Evolutionary conservation across 495 filamentous ascomycete species (phyloP), one percentile per base, ranked within the genome.

Genomic region (Talaromyces proteolyticus): DNA sequence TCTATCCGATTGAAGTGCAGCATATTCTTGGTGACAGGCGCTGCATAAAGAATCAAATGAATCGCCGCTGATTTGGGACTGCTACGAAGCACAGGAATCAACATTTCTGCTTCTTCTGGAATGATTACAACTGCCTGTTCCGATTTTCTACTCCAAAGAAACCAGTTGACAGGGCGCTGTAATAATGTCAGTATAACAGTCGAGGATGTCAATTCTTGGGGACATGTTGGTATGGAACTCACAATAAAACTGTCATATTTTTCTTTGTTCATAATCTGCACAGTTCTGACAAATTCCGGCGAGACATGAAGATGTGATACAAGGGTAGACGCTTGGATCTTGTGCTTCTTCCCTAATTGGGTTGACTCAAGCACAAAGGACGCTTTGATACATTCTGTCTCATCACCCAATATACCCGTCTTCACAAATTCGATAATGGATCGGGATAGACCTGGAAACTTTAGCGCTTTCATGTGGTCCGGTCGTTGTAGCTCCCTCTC

Each of bases 21-120:
- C 80, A 84, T 84, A 1, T 61, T 61, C 23, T 64, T 64, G 0
- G 77, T 80, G 6, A 79, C 65, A 0, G 77, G 78, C 4, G 78
- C 70, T 0, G 77, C 68, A 39, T 84, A 84, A 0, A 69, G 46
- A 18, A 81, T 61, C 0, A 84, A 56, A 51, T 80, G 59, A 3
- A 58, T 60, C 3, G 25, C 2, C 2, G 53, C n/a, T n/a, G 17
- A 2, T 47, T 16, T 24, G 8, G 5, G 23, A 3, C 18, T 10
- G 8, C 17, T 20, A 20, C 65, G 70, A 29, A 80, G 41, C 0
- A 68, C 38, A 2, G 67, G 62, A 18, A 84, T 65, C 0, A 81
- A 19, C 0, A 39, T 14, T 49, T 83, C 73, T 1, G 73, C 80
- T 53, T 85, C 81, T 43, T 82, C 74, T 3, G 76, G 73, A 24